These are phyloP conservation scores for Blumeria graminis DNA, from an alignment of 2,329 filamentous ascomycete species.

Conservation along the genomic window DNA sequence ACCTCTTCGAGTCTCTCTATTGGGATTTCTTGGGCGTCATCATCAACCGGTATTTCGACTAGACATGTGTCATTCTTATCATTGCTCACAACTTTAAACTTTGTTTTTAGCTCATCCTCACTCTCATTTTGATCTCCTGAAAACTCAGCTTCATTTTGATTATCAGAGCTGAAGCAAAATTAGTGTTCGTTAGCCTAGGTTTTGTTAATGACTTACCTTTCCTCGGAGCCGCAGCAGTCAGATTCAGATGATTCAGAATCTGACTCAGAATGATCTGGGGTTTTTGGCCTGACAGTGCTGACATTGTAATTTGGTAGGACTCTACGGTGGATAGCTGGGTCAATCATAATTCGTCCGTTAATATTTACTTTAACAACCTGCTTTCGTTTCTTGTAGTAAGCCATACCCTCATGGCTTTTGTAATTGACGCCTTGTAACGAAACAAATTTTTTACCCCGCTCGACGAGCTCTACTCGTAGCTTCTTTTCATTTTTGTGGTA, in stretches of 20 bases:
- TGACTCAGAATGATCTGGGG: conserved; percentile 33
- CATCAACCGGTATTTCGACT: conserved; percentile 29
- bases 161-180: not conserved
- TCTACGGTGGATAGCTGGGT: conserved; percentile 56
- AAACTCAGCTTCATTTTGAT: not conserved
- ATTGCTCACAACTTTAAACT: conserved; percentile 16
- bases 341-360: conserved; percentile 72
- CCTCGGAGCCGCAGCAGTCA: conserved; percentile 19
- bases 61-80: conserved; percentile 26
- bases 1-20: conserved; percentile 33
- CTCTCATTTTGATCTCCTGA: conserved; percentile 7
- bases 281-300: conserved; percentile 48
- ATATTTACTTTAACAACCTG: conserved; percentile 57
- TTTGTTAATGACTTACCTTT: conserved; percentile 8
- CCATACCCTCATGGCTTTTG: conserved; percentile 60
- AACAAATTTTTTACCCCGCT: conserved; percentile 68
- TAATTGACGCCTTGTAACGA: conserved; percentile 63
- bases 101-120: conserved; percentile 13
- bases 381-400: conserved; percentile 63
- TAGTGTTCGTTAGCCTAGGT: too few relatives aligned
- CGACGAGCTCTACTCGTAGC: conserved; percentile 42
- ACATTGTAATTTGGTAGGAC: conserved; percentile 73
- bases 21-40: conserved; percentile 28
- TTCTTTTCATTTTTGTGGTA: conserved; percentile 52
- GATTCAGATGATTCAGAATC: conserved; percentile 22